Evolutionary conservation across 2,329 filamentous ascomycete species (phyloP).

Genomic region (Xylariaceae sp.): DNA sequence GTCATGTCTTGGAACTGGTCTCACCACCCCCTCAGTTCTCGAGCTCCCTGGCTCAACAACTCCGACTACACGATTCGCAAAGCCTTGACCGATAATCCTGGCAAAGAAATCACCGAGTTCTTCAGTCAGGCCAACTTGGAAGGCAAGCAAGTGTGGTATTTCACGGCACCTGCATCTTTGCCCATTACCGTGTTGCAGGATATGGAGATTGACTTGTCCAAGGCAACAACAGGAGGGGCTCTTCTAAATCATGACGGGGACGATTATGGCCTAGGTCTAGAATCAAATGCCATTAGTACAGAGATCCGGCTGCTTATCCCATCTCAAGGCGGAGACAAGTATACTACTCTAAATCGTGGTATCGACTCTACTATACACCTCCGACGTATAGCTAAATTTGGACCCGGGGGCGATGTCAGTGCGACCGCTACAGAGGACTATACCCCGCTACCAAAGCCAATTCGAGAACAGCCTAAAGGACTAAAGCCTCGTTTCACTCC

Average conservation of each 20-base stretch:
- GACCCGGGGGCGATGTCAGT: conserved; percentile 44
- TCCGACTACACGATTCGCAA: conserved; percentile 59
- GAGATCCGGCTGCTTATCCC: conserved; percentile 65
- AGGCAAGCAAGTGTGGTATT: conserved; percentile 80
- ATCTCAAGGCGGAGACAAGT: conserved; percentile 55
- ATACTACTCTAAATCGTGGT: conserved; percentile 48
- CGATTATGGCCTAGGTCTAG: conserved; percentile 62
- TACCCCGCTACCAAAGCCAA: conserved; percentile 50
- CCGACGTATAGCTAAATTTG: conserved; percentile 62
- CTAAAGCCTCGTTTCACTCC: conserved; percentile 70
- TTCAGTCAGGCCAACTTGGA: conserved; percentile 62
- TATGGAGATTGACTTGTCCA: conserved; percentile 62
- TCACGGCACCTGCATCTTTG: conserved; percentile 70
- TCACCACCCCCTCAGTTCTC: conserved; percentile 25
- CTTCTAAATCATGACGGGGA: conserved; percentile 66
- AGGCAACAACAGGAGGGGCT: conserved; percentile 53
- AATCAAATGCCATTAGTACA: conserved; percentile 52
- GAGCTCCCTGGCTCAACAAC: conserved; percentile 47
- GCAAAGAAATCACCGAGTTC: conserved; percentile 54
- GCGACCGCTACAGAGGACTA: conserved; percentile 45
- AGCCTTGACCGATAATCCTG: conserved; percentile 43
- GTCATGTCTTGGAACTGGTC: background rate
- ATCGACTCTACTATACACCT: conserved; percentile 67
- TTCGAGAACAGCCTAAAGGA: conserved; percentile 68
- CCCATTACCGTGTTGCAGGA: conserved; percentile 69